These are phyloP conservation scores for Cucurbita argyrosperma DNA, from an alignment of 306 rosid species.

Conservation along the genomic window DNA sequence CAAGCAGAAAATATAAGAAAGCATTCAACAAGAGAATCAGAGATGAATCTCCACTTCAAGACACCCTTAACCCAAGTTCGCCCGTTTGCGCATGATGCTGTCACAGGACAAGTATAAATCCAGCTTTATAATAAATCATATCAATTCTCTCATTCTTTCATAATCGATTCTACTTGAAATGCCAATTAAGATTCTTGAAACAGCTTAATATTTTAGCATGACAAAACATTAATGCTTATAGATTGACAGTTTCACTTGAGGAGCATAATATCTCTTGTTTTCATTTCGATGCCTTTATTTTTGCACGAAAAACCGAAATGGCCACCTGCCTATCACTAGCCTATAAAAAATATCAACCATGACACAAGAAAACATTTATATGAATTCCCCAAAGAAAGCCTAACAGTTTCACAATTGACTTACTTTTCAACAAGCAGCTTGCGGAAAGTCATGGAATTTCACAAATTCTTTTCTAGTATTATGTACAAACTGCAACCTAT, in stretches of 20 bases:
- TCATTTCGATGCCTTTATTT: not conserved
- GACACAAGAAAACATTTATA: not conserved
- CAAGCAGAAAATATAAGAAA: not conserved
- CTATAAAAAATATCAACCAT: not conserved
- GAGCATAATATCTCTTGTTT: not conserved
- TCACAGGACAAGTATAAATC: not conserved
- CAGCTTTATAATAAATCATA: not conserved
- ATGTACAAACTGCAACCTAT: too few species aligned
- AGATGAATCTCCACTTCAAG: not conserved
- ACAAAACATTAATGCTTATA: not conserved
- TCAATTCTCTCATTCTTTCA: not conserved
- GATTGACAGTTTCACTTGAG: not conserved
- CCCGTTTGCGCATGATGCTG: not conserved
- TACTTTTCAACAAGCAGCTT: too few species aligned
- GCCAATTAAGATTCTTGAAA: not conserved
- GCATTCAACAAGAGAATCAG: not conserved
- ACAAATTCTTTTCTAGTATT: too few species aligned
- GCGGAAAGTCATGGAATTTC: too few species aligned
- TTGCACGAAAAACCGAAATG: not conserved
- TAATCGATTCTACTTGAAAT: not conserved
- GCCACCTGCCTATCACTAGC: not conserved
- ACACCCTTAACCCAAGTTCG: not conserved
- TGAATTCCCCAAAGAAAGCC: not conserved
- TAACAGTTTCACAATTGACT: too few species aligned
- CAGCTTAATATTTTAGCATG: not conserved